phyloP scores from a whole-genome alignment of 805 yeast genomes.

The Grigorovia yakushimaensis region DNA sequence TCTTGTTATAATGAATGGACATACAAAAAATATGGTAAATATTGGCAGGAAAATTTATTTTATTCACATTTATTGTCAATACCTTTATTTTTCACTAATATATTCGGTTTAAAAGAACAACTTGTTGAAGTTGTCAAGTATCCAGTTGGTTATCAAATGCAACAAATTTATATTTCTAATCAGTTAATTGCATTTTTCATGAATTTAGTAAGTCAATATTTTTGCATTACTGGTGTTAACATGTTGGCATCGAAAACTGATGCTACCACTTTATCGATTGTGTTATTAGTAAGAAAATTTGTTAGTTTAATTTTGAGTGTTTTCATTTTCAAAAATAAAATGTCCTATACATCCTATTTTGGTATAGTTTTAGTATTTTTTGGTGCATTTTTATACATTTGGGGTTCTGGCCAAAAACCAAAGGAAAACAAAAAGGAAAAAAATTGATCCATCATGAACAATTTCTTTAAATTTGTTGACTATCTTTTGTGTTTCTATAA shows the following conservation, averaged over 20 bases:
- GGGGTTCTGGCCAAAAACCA: slow-evolving; percentile 5
- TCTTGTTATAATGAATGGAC: slow-evolving; percentile 49
- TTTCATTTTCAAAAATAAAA: slow-evolving; percentile 38
- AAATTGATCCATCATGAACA: no score
- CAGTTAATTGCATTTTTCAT: slow-evolving; percentile 25
- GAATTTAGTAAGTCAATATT: slow-evolving; percentile 45
- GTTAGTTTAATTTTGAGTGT: slow-evolving; percentile 49
- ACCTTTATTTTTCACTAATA: slow-evolving; percentile 40
- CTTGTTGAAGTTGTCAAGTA: background rate
- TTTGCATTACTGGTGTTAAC: slow-evolving; percentile 64
- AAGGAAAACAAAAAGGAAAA: no score
- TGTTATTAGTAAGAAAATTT: slow-evolving; percentile 52
- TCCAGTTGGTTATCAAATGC: background rate
- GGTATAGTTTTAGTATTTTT: slow-evolving; percentile 45
- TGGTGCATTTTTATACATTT: slow-evolving; percentile 43
- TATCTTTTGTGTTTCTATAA: no score
- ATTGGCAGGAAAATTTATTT: slow-evolving; percentile 59
- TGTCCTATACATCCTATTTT: slow-evolving; percentile 31
- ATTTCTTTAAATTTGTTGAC: no score
- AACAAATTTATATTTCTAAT: slow-evolving; percentile 5
- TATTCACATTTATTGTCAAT: slow-evolving; percentile 48
- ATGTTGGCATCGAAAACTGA: slow-evolving; percentile 44
- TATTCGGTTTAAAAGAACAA: slow-evolving; percentile 7
- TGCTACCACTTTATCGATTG: slow-evolving; percentile 56
- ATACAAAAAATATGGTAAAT: slow-evolving; percentile 39